Percentiles rank a stretch among this genome's conserved stretches.
Conservation (phyloP, 1,284 basidiomycete species). For the Trichosporon coremiiforme region DNA sequence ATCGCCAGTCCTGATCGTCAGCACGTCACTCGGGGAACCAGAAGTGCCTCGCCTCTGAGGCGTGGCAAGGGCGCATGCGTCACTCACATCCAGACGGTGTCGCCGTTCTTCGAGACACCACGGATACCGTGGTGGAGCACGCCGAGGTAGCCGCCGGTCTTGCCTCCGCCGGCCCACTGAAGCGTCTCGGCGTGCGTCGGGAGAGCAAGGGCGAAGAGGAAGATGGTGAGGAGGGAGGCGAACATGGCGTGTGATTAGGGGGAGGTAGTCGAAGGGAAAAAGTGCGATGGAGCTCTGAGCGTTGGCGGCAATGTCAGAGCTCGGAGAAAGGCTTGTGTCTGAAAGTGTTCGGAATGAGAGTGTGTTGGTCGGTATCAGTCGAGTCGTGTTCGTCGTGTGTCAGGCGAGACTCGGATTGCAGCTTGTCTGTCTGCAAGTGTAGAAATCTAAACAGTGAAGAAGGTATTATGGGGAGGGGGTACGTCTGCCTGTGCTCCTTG, state of each 20-base stretch:
- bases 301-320: no score
- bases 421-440: background rate
- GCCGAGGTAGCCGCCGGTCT: background rate
- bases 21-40: background rate
- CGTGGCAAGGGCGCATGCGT: background rate
- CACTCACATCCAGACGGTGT: slow-evolving; percentile 9
- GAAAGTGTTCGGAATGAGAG: background rate
- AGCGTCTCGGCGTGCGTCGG: background rate
- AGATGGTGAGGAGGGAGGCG: background rate
- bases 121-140: slow-evolving; percentile 8
- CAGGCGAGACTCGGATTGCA: background rate
- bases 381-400: background rate
- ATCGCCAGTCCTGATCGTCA: background rate
- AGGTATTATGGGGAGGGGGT: background rate
- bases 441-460: background rate
- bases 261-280: background rate
- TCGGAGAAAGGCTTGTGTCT: no score
- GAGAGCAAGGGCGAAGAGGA: background rate
- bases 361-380: background rate
- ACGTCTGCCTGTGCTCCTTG: background rate
- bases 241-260: background rate
- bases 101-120: background rate
- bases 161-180: slow-evolving; percentile 7
- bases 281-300: background rate
- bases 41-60: background rate